phyloP scores from a whole-genome alignment of 139 green algal species.

The Tetradesmus obliquus region DNA sequence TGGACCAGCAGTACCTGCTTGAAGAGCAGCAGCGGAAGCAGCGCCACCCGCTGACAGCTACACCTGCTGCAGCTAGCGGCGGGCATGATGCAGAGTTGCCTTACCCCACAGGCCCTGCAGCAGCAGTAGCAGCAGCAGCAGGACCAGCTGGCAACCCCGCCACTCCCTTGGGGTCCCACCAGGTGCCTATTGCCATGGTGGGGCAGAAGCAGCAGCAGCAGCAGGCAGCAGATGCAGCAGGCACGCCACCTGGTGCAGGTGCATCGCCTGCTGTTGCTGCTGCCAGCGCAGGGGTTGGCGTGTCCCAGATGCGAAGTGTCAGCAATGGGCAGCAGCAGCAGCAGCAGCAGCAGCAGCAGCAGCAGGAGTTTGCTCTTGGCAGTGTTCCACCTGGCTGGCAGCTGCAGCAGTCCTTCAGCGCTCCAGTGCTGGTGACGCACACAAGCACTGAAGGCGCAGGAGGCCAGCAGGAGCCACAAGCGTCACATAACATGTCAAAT shows the following conservation, averaged over 20 bases:
- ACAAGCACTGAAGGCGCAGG: not conserved
- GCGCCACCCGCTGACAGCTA: not conserved
- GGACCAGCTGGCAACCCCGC: not conserved
- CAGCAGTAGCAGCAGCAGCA: conserved; percentile 34
- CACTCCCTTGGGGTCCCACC: not conserved
- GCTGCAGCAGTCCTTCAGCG: not conserved
- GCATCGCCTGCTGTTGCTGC: not conserved
- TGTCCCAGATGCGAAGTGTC: not conserved
- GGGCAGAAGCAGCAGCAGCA: not conserved
- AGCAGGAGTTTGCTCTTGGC: not conserved
- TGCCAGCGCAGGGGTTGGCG: too few relatives aligned
- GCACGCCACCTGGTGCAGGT: not conserved
- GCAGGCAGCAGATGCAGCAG: not conserved
- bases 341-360: conserved; percentile 26
- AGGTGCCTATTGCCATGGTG: not conserved
- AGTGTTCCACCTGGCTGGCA: not conserved
- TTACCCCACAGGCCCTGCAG: not conserved
- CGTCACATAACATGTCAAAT: not conserved
- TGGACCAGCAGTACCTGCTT: conserved; percentile 22
- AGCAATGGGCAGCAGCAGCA: not conserved
- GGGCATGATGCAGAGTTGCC: not conserved
- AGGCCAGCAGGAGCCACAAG: not conserved
- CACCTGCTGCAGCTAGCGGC: too few relatives aligned
- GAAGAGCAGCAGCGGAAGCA: conserved; percentile 1
- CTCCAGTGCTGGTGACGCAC: not conserved